Evolutionary conservation across 2,329 filamentous ascomycete genomes (phyloP).

Genomic region (Beauveria asiatica): DNA sequence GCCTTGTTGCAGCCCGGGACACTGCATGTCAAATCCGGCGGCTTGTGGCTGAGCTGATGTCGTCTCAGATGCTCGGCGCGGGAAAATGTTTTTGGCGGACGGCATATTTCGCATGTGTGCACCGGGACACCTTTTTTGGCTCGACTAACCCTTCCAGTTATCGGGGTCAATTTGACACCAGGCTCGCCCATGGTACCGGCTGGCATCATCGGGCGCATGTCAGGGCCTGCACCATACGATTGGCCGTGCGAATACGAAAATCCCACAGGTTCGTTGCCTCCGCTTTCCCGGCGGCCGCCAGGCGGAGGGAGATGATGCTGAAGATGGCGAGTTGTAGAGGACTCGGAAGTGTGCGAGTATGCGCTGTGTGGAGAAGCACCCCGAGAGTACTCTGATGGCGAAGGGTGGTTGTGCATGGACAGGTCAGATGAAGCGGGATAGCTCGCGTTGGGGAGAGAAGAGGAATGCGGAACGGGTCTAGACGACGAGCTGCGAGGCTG

Average conservation of each 20-base stretch:
- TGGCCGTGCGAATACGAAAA: constrained; percentile 8
- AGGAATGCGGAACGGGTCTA: neutral
- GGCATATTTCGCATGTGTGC: constrained; percentile 45
- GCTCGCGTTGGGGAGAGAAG: constrained; percentile 18
- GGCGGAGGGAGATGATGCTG: neutral
- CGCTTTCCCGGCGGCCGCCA: neutral
- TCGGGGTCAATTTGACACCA: constrained; percentile 44
- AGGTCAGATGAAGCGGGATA: constrained; percentile 31
- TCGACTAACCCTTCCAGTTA: constrained; percentile 48
- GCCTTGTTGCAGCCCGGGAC: constrained; percentile 46
- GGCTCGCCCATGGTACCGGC: constrained; percentile 25
- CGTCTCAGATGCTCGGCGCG: constrained; percentile 55
- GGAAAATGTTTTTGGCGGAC: constrained; percentile 50
- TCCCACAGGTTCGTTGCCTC: neutral
- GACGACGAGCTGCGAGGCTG: constrained; percentile 15
- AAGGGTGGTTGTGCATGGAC: constrained; percentile 19
- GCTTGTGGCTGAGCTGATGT: constrained; percentile 52
- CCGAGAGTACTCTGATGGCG: constrained; percentile 26
- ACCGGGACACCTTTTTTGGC: constrained; percentile 53
- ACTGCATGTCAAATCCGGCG: constrained; percentile 42
- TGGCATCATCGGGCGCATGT: constrained; percentile 33
- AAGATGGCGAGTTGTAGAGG: constrained; percentile 6
- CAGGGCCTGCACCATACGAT: constrained; percentile 1
- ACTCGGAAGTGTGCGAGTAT: constrained; percentile 8
- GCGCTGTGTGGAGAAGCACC: constrained; percentile 24